Evolutionary conservation across 2,329 filamentous ascomycete genomes (phyloP).

Genomic region (Ascosphaera aggregata): DNA sequence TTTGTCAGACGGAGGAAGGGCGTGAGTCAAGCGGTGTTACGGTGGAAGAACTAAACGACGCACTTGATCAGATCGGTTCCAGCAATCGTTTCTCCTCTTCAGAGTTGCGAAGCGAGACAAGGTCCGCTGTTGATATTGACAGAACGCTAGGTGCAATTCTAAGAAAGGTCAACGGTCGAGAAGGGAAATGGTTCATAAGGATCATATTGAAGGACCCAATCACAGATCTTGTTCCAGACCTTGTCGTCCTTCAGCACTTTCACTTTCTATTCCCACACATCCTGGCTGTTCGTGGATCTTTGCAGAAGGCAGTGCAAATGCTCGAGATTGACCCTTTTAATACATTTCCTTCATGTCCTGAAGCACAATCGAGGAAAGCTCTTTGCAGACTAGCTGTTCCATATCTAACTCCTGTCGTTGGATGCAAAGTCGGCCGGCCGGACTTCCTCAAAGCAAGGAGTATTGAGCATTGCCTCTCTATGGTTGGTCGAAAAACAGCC

Average conservation of each 20-base stretch:
- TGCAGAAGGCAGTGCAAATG: slow-evolving; percentile 34
- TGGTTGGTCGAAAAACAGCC: slow-evolving; percentile 37
- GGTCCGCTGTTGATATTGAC: slow-evolving; percentile 17
- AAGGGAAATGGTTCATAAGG: slow-evolving; percentile 73
- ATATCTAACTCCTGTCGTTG: slow-evolving; percentile 29
- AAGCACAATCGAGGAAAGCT: slow-evolving; percentile 11
- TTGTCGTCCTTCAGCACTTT: slow-evolving; percentile 32
- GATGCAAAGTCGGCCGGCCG: slow-evolving; percentile 41
- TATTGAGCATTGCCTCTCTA: slow-evolving; percentile 49
- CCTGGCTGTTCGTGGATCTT: slow-evolving; percentile 45
- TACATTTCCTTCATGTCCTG: slow-evolving; percentile 15
- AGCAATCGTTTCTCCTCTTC: slow-evolving; percentile 47
- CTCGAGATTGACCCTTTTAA: slow-evolving; percentile 20
- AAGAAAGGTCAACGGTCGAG: slow-evolving; percentile 34
- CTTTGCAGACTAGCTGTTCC: slow-evolving; percentile 15
- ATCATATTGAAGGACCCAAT: slow-evolving; percentile 54
- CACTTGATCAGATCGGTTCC: slow-evolving; percentile 43
- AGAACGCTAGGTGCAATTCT: slow-evolving; percentile 33
- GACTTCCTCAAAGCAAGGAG: slow-evolving; percentile 42
- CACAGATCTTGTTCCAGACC: slow-evolving; percentile 38
- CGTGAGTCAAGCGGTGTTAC: slow-evolving; percentile 26
- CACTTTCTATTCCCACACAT: slow-evolving; percentile 48
- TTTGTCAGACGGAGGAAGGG: slow-evolving; percentile 32
- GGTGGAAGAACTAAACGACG: slow-evolving; percentile 47
- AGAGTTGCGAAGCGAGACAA: slow-evolving; percentile 24